These are phyloP conservation scores for Aspergillus olivimuriae DNA, from an alignment of 495 filamentous ascomycete genomes.

Conservation along the genomic window DNA sequence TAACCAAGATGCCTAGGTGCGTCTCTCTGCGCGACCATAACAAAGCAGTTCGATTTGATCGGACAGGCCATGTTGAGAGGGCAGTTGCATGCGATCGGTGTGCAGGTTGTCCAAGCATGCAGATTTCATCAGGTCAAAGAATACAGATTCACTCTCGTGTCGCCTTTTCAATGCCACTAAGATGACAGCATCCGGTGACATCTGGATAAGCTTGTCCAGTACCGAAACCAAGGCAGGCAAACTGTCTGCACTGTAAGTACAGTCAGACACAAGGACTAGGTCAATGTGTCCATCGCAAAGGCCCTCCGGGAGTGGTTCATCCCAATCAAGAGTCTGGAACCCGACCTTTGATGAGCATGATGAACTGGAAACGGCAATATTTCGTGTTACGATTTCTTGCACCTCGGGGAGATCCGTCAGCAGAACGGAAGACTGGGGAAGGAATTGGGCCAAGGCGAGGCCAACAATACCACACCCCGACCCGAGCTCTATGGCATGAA, in stretches of 20 bases:
- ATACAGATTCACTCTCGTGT: constrained; percentile 72
- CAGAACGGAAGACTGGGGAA: constrained; percentile 50
- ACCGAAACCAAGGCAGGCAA: constrained; percentile 69
- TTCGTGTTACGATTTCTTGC: constrained; percentile 52
- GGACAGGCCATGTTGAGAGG: constrained; percentile 48
- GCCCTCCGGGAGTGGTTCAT: constrained; percentile 37
- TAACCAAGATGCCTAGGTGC: not conserved
- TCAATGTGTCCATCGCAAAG: constrained; percentile 47
- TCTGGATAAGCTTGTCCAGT: constrained; percentile 47
- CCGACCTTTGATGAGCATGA: constrained; percentile 30
- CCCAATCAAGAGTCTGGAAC: constrained; percentile 75
- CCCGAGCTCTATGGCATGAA: constrained; percentile 71
- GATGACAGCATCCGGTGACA: constrained; percentile 49
- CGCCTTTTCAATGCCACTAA: constrained; percentile 77
- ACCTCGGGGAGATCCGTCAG: constrained; percentile 84
- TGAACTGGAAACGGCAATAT: constrained; percentile 42
- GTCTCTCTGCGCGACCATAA: constrained; percentile 20
- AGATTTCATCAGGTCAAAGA: constrained; percentile 69
- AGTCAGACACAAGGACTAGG: constrained; percentile 79
- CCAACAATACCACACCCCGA: constrained; percentile 83
- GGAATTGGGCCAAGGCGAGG: constrained; percentile 58
- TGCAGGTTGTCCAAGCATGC: constrained; percentile 47
- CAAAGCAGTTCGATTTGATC: constrained; percentile 59
- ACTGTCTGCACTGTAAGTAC: constrained; percentile 89
- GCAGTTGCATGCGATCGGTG: constrained; percentile 45